These are phyloP conservation scores for Penicillium sp. DNA, from an alignment of 2,329 filamentous ascomycete species.

Conservation along the genomic window DNA sequence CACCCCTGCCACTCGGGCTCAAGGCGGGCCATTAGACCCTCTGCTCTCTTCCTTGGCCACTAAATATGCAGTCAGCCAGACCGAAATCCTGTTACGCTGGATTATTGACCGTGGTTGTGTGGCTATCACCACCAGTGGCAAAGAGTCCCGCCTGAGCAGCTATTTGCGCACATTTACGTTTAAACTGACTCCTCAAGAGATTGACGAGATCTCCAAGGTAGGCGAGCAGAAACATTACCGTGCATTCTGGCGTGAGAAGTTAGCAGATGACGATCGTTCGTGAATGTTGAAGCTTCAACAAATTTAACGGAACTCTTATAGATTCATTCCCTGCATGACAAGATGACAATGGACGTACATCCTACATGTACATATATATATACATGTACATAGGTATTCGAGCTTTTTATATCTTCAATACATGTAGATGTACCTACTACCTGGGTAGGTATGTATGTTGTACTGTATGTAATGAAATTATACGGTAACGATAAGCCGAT, in stretches of 20 bases:
- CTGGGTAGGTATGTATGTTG: too few species aligned
- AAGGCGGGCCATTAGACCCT: constrained; percentile 55
- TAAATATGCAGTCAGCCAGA: constrained; percentile 59
- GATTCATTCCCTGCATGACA: neutral
- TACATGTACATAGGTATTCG: neutral
- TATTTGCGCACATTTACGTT: constrained; percentile 57
- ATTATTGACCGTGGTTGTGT: constrained; percentile 60
- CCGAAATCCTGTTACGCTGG: constrained; percentile 59
- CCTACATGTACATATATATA: neutral
- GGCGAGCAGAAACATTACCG: constrained; percentile 52
- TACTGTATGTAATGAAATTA: neutral
- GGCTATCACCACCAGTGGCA: constrained; percentile 58
- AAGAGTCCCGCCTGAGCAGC: constrained; percentile 58
- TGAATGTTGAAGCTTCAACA: neutral
- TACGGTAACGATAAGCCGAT: constrained; percentile 11
- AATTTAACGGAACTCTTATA: neutral
- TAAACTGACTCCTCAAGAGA: constrained; percentile 57
- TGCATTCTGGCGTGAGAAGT: constrained; percentile 53
- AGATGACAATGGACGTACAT: neutral
- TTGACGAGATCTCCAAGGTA: constrained; percentile 51
- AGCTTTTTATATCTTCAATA: neutral
- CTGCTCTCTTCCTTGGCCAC: constrained; percentile 52
- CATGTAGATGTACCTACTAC: too few species aligned
- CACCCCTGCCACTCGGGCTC: constrained; percentile 53
- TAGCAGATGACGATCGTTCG: constrained; percentile 44